These are phyloP conservation scores for Pistacia integerrima DNA, from an alignment of 345 rosid genomes.

Conservation along the genomic window DNA sequence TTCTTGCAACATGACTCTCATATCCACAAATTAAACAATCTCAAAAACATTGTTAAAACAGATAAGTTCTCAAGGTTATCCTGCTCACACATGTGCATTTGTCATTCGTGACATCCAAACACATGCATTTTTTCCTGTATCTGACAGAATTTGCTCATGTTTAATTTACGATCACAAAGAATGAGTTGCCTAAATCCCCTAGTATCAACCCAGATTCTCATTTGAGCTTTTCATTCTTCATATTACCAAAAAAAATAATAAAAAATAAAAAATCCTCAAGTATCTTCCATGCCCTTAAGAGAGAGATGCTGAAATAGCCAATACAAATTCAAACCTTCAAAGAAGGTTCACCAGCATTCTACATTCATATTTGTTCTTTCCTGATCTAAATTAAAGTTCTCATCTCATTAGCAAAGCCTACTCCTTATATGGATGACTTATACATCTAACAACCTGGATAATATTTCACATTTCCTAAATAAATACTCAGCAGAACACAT, in stretches of 20 bases:
- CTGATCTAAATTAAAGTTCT: background rate
- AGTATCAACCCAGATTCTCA: background rate
- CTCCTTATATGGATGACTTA: background rate
- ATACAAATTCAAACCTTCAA: background rate
- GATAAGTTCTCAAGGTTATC: background rate
- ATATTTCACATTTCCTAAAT: background rate
- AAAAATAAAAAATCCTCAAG: too few relatives aligned
- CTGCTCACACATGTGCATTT: background rate
- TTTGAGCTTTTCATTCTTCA: background rate
- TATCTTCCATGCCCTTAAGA: background rate
- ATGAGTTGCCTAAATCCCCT: background rate
- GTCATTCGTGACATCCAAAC: background rate
- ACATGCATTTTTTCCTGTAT: background rate
- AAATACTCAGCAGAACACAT: too few relatives aligned
- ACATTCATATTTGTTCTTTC: background rate
- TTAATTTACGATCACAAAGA: background rate
- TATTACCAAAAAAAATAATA: too few relatives aligned
- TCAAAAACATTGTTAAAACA: background rate
- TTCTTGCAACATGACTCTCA: background rate
- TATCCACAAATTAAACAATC: background rate
- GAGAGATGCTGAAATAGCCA: conserved; percentile 5
- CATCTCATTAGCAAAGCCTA: background rate
- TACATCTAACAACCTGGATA: background rate
- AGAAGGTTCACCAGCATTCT: background rate
- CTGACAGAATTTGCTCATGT: too few relatives aligned